phyloP scores from a whole-genome alignment of 805 yeast species.

The Suhomyces sp. region DNA sequence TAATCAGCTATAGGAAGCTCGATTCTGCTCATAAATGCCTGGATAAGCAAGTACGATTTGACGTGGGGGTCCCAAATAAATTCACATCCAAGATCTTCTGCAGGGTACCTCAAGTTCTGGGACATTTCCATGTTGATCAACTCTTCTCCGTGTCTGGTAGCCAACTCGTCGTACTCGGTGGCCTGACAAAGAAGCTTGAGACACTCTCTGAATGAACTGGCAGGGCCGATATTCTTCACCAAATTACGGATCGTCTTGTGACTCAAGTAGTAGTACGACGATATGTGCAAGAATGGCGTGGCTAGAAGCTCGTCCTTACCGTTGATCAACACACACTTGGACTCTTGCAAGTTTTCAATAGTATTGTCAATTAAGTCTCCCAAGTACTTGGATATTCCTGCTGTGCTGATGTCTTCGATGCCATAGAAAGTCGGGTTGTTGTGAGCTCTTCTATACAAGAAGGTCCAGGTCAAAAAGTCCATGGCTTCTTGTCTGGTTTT shows the following conservation, averaged over 20 bases:
- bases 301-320: constrained; percentile 54
- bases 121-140: constrained; percentile 82
- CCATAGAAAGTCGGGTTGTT: constrained; percentile 78
- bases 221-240: constrained; percentile 49
- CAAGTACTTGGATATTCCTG: constrained; percentile 57
- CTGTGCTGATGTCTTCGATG: constrained; percentile 55
- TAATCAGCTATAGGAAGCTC: constrained; percentile 95
- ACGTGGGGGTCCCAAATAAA: constrained; percentile 87
- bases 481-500: constrained; percentile 63
- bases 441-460: constrained; percentile 68
- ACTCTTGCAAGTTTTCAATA: constrained; percentile 62
- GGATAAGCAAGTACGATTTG: constrained; percentile 67
- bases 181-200: constrained; percentile 60
- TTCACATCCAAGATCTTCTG: constrained; percentile 54
- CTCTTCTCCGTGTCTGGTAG: constrained; percentile 91
- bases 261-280: constrained; percentile 90
- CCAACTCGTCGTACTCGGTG: constrained; percentile 80
- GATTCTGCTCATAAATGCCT: constrained; percentile 66
- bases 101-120: constrained; percentile 59
- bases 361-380: constrained; percentile 67
- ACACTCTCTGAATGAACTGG: constrained; percentile 56
- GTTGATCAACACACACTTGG: constrained; percentile 59
- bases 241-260: constrained; percentile 81
- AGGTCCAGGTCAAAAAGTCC: constrained; percentile 76
- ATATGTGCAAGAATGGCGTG: constrained; percentile 78